A percentile compares a stretch with the other conserved stretches of the same genome.
These are phyloP conservation scores for Agapanthus africanus DNA, from an alignment of 106 monocot species.

Conservation along the genomic window DNA sequence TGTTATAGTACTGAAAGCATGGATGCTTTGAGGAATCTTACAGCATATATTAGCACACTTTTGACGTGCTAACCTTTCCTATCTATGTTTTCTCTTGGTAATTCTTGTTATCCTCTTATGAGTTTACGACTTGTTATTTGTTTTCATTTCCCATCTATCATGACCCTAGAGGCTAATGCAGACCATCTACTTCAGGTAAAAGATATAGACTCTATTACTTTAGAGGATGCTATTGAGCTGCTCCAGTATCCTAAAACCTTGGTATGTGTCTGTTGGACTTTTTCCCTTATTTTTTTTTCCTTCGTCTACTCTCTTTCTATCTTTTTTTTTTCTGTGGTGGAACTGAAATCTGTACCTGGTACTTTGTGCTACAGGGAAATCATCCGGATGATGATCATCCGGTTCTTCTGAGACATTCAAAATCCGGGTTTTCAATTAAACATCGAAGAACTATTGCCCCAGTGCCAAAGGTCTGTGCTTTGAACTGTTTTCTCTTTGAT, in stretches of 20 bases:
- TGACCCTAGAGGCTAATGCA: constrained; percentile 1
- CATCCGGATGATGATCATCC: constrained; percentile 72
- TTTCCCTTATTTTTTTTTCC: neutral
- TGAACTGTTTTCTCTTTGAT: neutral
- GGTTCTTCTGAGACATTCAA: constrained; percentile 64
- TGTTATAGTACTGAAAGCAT: neutral
- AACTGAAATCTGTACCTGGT: neutral
- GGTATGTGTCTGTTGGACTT: constrained; percentile 24
- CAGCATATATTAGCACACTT: neutral
- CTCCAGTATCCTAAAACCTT: constrained; percentile 51
- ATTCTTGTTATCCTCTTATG: neutral
- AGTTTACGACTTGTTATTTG: neutral
- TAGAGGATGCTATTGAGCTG: constrained; percentile 58
- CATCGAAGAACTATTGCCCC: constrained; percentile 53
- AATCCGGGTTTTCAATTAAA: constrained; percentile 56
- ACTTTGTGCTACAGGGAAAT: constrained; percentile 42
- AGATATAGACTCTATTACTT: constrained; percentile 36
- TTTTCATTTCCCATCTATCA: neutral
- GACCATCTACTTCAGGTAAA: constrained; percentile 27
- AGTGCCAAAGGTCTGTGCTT: constrained; percentile 64
- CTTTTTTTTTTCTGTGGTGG: neutral
- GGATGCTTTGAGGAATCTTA: neutral
- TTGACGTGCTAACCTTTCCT: neutral
- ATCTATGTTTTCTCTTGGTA: neutral
- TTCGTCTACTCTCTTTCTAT: neutral